Conservation (phyloP, 2,329 filamentous ascomycete genomes). For the Aspergillus fischeri region DNA sequence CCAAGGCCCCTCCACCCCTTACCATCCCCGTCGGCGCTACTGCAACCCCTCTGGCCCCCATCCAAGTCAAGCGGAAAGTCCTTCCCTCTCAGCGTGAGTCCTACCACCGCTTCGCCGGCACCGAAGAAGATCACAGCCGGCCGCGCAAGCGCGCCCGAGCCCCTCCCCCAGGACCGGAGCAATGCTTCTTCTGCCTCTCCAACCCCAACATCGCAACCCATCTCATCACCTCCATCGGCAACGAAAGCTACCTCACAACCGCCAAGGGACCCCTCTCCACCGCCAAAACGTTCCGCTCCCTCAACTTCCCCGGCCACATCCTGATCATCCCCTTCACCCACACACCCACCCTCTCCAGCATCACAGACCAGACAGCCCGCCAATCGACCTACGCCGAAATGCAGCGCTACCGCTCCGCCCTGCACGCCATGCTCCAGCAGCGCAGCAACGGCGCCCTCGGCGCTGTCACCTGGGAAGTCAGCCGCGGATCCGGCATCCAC, state of each 20-base stretch:
- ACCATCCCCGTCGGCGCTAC: slow-evolving; percentile 68
- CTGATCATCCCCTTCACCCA: slow-evolving; percentile 88
- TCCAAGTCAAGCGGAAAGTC: slow-evolving; percentile 56
- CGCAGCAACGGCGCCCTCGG: slow-evolving; percentile 58
- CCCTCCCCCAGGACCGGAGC: slow-evolving; percentile 60
- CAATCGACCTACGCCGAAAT: slow-evolving; percentile 71
- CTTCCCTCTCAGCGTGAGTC: slow-evolving; percentile 33
- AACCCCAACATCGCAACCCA: slow-evolving; percentile 80
- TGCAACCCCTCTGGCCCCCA: slow-evolving; percentile 58
- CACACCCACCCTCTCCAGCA: slow-evolving; percentile 66
- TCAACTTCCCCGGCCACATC: slow-evolving; percentile 78
- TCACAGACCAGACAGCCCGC: slow-evolving; percentile 56
- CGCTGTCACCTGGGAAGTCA: slow-evolving; percentile 89
- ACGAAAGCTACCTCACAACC: slow-evolving; percentile 82
- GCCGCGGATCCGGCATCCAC: slow-evolving; percentile 74
- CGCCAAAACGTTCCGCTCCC: slow-evolving; percentile 63
- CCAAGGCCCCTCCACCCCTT: slow-evolving; percentile 55
- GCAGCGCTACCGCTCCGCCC: slow-evolving; percentile 68
- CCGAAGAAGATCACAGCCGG: slow-evolving; percentile 33
- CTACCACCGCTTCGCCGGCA: slow-evolving; percentile 38
- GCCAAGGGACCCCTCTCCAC: slow-evolving; percentile 85
- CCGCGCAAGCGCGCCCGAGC: slow-evolving; percentile 43
- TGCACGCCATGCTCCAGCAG: slow-evolving; percentile 70
- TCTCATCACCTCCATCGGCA: slow-evolving; percentile 83
- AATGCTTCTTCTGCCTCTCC: slow-evolving; percentile 94